Evolutionary conservation across 495 filamentous ascomycete species (phyloP), one percentile per base, ranked within the genome.

Genomic region (Hypoxylon fragiforme): DNA sequence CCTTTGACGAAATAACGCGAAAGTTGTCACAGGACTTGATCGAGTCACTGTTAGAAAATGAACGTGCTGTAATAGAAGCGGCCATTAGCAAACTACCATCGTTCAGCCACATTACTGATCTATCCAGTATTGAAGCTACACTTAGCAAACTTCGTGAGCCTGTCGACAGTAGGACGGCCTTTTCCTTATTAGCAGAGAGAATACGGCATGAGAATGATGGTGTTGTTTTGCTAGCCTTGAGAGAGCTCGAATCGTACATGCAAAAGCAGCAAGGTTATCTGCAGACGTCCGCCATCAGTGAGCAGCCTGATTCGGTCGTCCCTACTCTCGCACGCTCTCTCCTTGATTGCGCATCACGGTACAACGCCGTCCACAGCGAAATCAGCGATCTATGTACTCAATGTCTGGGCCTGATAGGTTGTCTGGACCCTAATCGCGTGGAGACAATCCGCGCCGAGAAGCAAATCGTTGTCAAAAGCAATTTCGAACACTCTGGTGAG

Each of bases 361-460:
- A 90, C 66, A 88, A 84, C 48, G 82, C 84, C 41, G 81, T 76
- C 20, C 80, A 86, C 35, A 63, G 76, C 9, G 77, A 79, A 16
- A 88, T 96, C 32, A 77, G 85, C 44, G 71, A 81, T n/a, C 74
- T 95, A 19, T 88, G 87, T 41, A 85, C 88, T 14, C 82, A 83
- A 60, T 92, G 89, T 52, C 70, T 97, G 20, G 94, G 94, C 7
- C 77, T 94, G 31, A 83, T 97, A 38, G 94, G 94, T 14, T 96
- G 90, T 60, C 72, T 97, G 16, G 94, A 97, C 71, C 86, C 94
- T 9, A 96, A 95, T 63, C 81, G 88, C 44, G 81, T 97, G 12
- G 94, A 99, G 56, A 81, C 85, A 2, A 76, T 85, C 26, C 83
- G 90, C 35, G 85, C 87, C 51, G 86, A 88, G 57, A 83, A 76